These are phyloP conservation scores for Colletotrichum horii DNA, from an alignment of 2,329 filamentous ascomycete species.

Conservation along the genomic window DNA sequence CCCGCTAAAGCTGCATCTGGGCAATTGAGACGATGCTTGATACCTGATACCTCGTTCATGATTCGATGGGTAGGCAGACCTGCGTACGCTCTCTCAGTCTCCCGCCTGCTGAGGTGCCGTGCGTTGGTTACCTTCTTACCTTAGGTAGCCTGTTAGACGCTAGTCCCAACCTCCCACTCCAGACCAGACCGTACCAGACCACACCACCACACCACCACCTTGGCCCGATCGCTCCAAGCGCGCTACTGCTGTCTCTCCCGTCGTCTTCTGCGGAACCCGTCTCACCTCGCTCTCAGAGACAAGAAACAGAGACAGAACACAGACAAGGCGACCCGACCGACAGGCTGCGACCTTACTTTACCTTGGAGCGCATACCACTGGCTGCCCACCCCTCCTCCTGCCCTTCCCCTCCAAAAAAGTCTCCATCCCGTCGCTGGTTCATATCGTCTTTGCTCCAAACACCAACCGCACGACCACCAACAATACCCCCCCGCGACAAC, in stretches of 20 bases:
- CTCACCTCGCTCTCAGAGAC: neutral
- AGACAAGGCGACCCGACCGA: neutral
- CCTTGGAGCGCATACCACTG: neutral
- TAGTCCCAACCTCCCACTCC: neutral
- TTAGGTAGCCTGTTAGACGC: neutral
- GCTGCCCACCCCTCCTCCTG: neutral
- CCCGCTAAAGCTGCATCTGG: constrained; percentile 5
- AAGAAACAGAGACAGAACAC: neutral
- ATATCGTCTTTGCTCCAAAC: neutral
- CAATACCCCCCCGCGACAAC: neutral
- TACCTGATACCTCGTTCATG: neutral
- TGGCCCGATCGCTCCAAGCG: neutral
- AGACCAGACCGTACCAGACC: neutral
- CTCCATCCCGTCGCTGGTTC: neutral
- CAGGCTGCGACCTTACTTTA: neutral
- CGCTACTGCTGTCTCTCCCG: neutral
- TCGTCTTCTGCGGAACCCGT: neutral
- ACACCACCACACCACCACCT: neutral
- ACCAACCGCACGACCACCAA: neutral
- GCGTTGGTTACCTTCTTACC: too few relatives aligned
- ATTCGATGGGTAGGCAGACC: neutral
- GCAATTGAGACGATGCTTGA: neutral
- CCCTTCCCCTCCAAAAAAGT: neutral
- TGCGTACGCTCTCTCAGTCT: neutral
- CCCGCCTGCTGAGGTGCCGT: neutral